Evolutionary conservation across 768 basidiomycete genomes (phyloP).

Genomic region (Boletus rubropictus): DNA sequence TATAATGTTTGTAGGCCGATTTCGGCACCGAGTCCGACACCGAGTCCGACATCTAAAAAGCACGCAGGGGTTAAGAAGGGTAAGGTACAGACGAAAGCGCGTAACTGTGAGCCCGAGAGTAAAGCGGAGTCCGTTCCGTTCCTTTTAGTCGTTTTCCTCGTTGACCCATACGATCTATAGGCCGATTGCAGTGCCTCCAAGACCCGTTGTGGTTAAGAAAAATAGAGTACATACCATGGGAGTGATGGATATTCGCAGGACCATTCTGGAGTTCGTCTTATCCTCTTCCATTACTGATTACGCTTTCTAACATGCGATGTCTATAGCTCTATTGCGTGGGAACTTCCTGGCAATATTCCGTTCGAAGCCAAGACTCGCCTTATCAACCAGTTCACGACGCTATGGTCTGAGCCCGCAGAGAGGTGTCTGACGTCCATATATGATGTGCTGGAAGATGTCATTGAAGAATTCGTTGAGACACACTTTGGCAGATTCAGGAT

Average conservation of each 20-base stretch:
- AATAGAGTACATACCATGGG: constrained; percentile 19
- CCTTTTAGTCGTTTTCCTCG: background rate
- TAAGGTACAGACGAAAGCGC: no score
- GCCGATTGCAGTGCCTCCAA: background rate
- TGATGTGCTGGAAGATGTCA: constrained; percentile 27
- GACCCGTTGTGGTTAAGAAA: background rate
- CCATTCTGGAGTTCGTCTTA: constrained; percentile 32
- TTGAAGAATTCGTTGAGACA: constrained; percentile 24
- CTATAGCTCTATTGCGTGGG: constrained; percentile 28
- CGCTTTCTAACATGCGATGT: background rate
- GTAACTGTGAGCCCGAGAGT: no score
- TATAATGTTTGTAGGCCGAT: no score
- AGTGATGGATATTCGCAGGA: constrained; percentile 30
- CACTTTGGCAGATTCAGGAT: constrained; percentile 39
- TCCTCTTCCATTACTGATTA: background rate
- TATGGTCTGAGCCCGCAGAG: constrained; percentile 35
- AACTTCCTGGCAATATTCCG: constrained; percentile 38
- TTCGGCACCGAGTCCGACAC: no score
- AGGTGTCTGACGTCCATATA: constrained; percentile 32
- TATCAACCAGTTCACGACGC: constrained; percentile 29
- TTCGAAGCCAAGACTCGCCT: constrained; percentile 36
- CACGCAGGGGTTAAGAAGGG: no score
- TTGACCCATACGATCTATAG: background rate
- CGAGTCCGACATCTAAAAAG: no score
- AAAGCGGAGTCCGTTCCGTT: background rate